Conservation (phyloP, 305 asterid species). For the Fraxinus paxiana region DNA sequence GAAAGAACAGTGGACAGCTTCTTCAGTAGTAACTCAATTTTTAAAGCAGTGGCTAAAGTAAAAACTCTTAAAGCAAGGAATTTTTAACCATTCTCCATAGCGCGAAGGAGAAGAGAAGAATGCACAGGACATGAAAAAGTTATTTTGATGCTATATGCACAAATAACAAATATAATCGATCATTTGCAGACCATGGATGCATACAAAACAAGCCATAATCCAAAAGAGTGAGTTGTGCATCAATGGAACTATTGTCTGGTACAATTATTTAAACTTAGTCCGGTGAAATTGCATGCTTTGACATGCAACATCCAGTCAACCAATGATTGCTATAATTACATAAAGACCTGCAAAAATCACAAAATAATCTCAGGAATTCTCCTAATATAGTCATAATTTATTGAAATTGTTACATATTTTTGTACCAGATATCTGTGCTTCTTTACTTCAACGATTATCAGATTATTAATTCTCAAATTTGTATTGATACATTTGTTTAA, state of each 20-base stretch:
- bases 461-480: background rate
- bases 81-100: background rate
- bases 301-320: background rate
- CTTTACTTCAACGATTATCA: background rate
- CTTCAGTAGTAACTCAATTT: background rate
- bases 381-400: background rate
- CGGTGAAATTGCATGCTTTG: background rate
- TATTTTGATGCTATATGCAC: background rate
- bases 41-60: no score
- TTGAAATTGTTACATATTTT: background rate
- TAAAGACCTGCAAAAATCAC: background rate
- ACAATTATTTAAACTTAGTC: background rate
- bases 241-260: background rate
- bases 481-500: background rate
- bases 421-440: background rate
- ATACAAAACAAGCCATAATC: background rate
- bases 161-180: background rate
- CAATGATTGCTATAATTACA: background rate
- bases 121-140: background rate
- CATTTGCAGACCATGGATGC: background rate
- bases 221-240: background rate
- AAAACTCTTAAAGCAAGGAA: background rate
- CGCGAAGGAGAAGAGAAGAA: background rate
- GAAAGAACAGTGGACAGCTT: background rate
- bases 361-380: background rate